These are phyloP conservation scores for Blastobotrys ciferrii DNA, from an alignment of 1,139 yeast genomes.

Conservation along the genomic window DNA sequence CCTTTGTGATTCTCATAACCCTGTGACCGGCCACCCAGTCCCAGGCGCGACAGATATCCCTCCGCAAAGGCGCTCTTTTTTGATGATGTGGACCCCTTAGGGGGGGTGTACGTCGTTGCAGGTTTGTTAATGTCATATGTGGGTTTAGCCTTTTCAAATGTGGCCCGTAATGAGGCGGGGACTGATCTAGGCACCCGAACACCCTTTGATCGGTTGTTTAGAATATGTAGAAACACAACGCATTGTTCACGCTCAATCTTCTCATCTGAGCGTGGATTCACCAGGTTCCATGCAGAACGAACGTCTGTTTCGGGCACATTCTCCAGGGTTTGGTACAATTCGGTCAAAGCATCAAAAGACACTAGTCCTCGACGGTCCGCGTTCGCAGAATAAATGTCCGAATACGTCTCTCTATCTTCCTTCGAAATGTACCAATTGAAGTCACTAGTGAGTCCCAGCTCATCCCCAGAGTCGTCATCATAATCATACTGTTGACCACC, in stretches of 20 bases:
- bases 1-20: slow-evolving; percentile 51
- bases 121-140: slow-evolving; percentile 63
- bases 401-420: slow-evolving; percentile 73
- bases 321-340: slow-evolving; percentile 62
- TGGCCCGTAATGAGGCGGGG: slow-evolving; percentile 89
- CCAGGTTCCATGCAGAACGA: slow-evolving; percentile 92
- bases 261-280: slow-evolving; percentile 82
- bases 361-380: slow-evolving; percentile 83
- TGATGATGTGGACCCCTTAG: slow-evolving; percentile 19
- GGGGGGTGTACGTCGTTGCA: slow-evolving; percentile 37
- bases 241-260: slow-evolving; percentile 94
- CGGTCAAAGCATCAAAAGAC: slow-evolving; percentile 66
- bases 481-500: slow-evolving; percentile 40
- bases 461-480: slow-evolving; percentile 35
- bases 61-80: slow-evolving; percentile 50
- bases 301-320: slow-evolving; percentile 82
- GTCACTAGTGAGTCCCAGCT: slow-evolving; percentile 57
- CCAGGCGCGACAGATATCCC: slow-evolving; percentile 45
- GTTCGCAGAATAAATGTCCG: slow-evolving; percentile 70
- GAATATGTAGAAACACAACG: slow-evolving; percentile 80
- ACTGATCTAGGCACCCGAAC: slow-evolving; percentile 87
- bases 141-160: slow-evolving; percentile 83
- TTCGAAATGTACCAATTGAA: slow-evolving; percentile 98
- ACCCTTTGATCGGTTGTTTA: slow-evolving; percentile 87
- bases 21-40: slow-evolving; percentile 39